Evolutionary conservation across 495 filamentous ascomycete species (phyloP).

Genomic region (Astrocystis sublimbata): DNA sequence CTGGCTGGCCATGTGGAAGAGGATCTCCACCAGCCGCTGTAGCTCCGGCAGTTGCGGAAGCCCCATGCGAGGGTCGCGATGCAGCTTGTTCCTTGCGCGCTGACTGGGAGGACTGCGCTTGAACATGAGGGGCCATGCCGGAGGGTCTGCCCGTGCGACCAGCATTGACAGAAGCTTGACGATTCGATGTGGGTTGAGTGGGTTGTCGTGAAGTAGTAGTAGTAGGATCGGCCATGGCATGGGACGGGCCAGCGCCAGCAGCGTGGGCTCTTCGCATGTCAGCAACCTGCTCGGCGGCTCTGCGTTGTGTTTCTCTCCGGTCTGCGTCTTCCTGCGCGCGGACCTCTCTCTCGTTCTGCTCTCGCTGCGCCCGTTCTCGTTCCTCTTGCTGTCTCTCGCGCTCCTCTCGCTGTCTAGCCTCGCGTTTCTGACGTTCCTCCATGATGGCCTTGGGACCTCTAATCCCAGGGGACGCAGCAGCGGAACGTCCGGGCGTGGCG

Average conservation of each 20-base stretch:
- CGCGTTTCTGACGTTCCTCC: slow-evolving; percentile 67
- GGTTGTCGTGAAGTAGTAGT: slow-evolving; percentile 37
- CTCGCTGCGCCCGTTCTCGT: slow-evolving; percentile 51
- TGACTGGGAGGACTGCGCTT: slow-evolving; percentile 22
- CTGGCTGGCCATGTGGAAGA: slow-evolving; percentile 23
- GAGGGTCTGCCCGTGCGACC: slow-evolving; percentile 19
- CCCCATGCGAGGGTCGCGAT: slow-evolving; percentile 19
- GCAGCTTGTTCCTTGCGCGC: slow-evolving; percentile 21
- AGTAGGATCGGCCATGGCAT: slow-evolving; percentile 30
- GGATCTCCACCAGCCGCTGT: slow-evolving; percentile 26
- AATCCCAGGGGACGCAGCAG: slow-evolving; percentile 53
- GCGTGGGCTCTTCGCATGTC: slow-evolving; percentile 48
- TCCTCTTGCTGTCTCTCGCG: slow-evolving; percentile 63
- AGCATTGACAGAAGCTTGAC: slow-evolving; percentile 20
- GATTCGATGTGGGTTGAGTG: slow-evolving; percentile 24
- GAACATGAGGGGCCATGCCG: slow-evolving; percentile 20
- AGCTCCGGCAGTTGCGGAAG: slow-evolving; percentile 21
- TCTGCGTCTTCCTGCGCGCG: slow-evolving; percentile 55
- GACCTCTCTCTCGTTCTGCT: slow-evolving; percentile 56
- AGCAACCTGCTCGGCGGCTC: slow-evolving; percentile 59
- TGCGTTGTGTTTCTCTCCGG: slow-evolving; percentile 49
- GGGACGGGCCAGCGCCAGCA: slow-evolving; percentile 60
- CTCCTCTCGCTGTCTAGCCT: slow-evolving; percentile 65
- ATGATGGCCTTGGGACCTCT: slow-evolving; percentile 71
- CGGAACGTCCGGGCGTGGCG: slow-evolving; percentile 44